Evolutionary conservation across 139 green algal species (phyloP), one percentile per base, ranked within the genome.

Genomic region (Gonium pectorale): DNA sequence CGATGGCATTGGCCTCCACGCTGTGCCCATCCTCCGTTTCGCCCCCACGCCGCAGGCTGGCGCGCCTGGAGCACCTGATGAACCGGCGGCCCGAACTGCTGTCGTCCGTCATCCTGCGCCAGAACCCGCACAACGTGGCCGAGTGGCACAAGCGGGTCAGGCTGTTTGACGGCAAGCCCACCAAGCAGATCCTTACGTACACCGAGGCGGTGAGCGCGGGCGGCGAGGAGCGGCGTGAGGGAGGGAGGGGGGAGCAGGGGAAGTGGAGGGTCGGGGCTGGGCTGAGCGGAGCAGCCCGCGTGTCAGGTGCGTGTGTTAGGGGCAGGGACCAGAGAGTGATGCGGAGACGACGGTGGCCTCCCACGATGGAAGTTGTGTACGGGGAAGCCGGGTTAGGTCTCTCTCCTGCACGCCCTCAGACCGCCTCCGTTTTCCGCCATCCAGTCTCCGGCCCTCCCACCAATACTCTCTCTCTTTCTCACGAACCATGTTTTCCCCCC

Each of bases 91-190:
- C 96, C 7, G 95, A 96, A 89, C 90, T 98, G 88, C 89, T 98
- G 81, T 94, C 77, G 79, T 94, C 87, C 63, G 97, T 99, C 37
- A 95, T 99, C 91, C 94, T 99, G 83, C 92, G 96, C 60, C 96
- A 99, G 91, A 99, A 99, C 93, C 97, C 97, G 40, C 96, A 99
- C 93, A 99, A 98, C 77, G 97, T 99, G 67, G 77, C 75, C 8
- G 97, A 99, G 91, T 93, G 90, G 90, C 90, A 93, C 83, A 91
- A 91, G 68, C 90, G 97, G 40, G 96, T 96, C 35, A 96, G 97
- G 92, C 91, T 99, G 24, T 99, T 99, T 71, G 85, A 90, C n/a
- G 90, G 92, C 52, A 86, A 99, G 85, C 93, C 95, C 27, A 93
- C 87, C 21, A 93, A 92, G 64, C 97, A 99, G 91, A 98, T 98